phyloP scores from a whole-genome alignment of 306 rosid genomes.

The Trichosanthes truncata region DNA sequence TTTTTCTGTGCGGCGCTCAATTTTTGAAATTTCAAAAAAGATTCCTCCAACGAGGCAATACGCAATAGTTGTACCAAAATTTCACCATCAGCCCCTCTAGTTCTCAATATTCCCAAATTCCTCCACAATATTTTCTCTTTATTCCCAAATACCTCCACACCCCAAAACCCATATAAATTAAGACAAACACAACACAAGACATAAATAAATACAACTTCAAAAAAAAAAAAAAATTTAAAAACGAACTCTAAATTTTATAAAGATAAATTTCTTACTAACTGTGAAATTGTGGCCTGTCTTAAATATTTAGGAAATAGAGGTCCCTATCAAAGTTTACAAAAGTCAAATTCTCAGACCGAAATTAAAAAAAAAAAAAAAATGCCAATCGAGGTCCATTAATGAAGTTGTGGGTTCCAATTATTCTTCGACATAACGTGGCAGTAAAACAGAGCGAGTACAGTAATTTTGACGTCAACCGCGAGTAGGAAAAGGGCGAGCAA shows the following conservation, averaged over 20 bases:
- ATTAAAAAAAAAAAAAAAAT: not conserved
- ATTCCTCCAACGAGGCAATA: slow-evolving; percentile 30
- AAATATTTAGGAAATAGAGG: slow-evolving; percentile 5
- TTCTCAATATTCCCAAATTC: not conserved
- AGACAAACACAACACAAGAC: not conserved
- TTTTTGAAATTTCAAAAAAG: slow-evolving; percentile 29
- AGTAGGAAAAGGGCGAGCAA: slow-evolving; percentile 9
- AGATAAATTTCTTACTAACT: not conserved
- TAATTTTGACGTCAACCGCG: not conserved
- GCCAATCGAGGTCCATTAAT: not conserved
- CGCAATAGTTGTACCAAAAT: slow-evolving; percentile 5
- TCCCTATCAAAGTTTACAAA: not conserved
- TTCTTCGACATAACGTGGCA: not conserved
- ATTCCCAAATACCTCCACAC: not conserved
- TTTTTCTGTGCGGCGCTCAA: not conserved
- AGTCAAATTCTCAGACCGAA: slow-evolving; percentile 5
- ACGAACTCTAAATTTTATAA: not conserved
- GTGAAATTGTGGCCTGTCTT: not conserved
- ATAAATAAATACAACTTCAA: not conserved
- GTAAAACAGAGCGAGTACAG: not conserved
- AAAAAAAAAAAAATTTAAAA: not conserved
- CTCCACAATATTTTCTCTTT: not conserved
- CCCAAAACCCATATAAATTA: not conserved
- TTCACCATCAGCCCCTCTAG: not conserved
- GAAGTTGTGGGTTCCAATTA: not conserved